Conservation (phyloP, 169 alveolate genomes). For the Babesia divergens region DNA sequence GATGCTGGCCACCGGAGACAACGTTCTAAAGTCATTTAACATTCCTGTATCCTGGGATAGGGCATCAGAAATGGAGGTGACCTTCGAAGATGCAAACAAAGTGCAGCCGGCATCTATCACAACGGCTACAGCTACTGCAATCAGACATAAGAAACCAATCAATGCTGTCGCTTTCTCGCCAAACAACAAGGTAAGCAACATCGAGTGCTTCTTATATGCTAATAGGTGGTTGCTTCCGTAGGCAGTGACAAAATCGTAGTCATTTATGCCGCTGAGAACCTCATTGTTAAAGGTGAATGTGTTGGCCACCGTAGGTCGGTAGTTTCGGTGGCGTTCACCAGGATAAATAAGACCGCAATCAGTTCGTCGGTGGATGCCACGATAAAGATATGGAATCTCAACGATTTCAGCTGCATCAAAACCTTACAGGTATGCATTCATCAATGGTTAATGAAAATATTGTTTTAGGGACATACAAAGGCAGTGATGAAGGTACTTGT, state of each 20-base stretch:
- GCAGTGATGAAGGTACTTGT: slow-evolving; percentile 55
- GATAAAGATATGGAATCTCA: slow-evolving; percentile 61
- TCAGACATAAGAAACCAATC: slow-evolving; percentile 51
- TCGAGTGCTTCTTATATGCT: not conserved
- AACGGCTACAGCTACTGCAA: slow-evolving; percentile 31
- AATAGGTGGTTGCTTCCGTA: slow-evolving; percentile 36
- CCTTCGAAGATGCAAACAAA: not conserved
- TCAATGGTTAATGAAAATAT: not conserved
- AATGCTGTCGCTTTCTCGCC: slow-evolving; percentile 57
- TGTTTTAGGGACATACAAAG: slow-evolving; percentile 52
- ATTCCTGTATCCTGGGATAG: not conserved
- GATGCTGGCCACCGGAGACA: slow-evolving; percentile 31
- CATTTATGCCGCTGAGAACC: slow-evolving; percentile 34
- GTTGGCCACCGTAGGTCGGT: slow-evolving; percentile 60
- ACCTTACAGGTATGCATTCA: slow-evolving; percentile 39
- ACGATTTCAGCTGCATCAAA: slow-evolving; percentile 55
- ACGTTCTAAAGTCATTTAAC: slow-evolving; percentile 39
- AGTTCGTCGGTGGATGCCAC: slow-evolving; percentile 58
- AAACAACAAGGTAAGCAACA: slow-evolving; percentile 44
- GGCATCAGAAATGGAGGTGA: not conserved
- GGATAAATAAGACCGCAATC: slow-evolving; percentile 42
- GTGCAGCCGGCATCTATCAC: not conserved
- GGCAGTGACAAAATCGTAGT: slow-evolving; percentile 64
- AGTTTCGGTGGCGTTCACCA: slow-evolving; percentile 40
- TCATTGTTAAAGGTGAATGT: slow-evolving; percentile 58